Evolutionary conservation across 116 monocot species (phyloP), one percentile per base, ranked within the genome.

Genomic region (Cymodocea nodosa): DNA sequence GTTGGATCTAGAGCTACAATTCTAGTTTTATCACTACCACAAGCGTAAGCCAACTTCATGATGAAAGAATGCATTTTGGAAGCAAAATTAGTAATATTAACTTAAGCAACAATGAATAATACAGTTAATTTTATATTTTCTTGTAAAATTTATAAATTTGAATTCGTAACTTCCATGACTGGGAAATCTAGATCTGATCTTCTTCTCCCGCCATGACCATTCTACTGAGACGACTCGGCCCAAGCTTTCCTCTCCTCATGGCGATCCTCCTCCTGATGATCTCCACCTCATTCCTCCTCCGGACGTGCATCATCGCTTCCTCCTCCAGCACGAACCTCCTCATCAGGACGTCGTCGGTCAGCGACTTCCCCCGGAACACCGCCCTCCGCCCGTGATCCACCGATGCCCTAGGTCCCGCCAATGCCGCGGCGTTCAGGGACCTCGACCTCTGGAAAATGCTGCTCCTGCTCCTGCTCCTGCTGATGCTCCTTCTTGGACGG

Each of bases 301-400:
- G 85, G 3, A 69, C 44, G 60, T 83, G 87, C 57, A 78, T 69
- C 85, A 81, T 75, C 25, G 82, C 76, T 39, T 80, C 89, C 67
- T 86, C 86, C 40, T 82, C 89, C 59, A 86, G 66, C 53, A 86
- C 85, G 55, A 90, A 86, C 48, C 83, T 79, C 59, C 86, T 78
- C 90, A 90, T 90, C 75, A 81, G 23, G 48, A 79, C 52, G 52
- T 90, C 86, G 20, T 90, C 86, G 0, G 78, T 83, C 59, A 90
- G 62, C 2, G 90, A 90, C 71, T 93, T 93, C 65, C 94, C 94
- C 23, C 89, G 63, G 73, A 94, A 94, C 34, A 86, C 70, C 54
- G 76, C 80, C 75, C 86, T 57, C 0, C 72, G 58, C 4, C 30
- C 3, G 30, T 30, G 30, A 3, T 71, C 84, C 5, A 60, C 68